Base-by-base conservation (phyloP, 176 grass and related monocot species). In the Triticum timopheevii region DNA sequence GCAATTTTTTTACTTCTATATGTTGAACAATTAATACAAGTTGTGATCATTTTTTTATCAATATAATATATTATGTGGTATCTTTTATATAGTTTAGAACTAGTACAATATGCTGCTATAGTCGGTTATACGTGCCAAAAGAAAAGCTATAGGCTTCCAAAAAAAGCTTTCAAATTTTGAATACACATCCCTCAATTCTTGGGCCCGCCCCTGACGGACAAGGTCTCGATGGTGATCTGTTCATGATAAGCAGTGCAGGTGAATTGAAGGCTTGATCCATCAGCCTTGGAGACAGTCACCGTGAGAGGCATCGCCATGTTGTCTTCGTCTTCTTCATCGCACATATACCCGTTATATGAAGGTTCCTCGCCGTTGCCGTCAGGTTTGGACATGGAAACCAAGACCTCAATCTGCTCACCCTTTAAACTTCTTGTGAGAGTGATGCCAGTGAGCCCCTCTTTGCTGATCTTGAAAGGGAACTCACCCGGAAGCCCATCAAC, bases 391-490 rank as follows among this genome's bases (percentile, higher is more conserved):
- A 98, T 95, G 31, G 90, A 88, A 86, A 93, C 95, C 0, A 92
- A 7, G n/a, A 95, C 85, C 71, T 95, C 73, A 15, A 98, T 89
- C 12, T 83, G 49, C 93, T 98, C 93, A 62, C 80, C 83, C 12
- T 95, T 85, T 30, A 87, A 98, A 33, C 40, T 87, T 82, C 95
- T 93, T 67, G 10, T 93, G 7, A 98, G 89, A 7, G 71, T 91
- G 16, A 98, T 44, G 17, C 62, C 62, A 70, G 65, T 90, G 17
- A 73, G 83, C 28, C 91, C 93, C 62, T 90, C 73, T 59, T 98
- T 89, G 8, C 27, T 35, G 64, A 98, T 92, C 73, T 93, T 76
- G 63, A 98, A 98, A 71, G 93, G 95, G 73, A 98, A 95, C 6
- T 87, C 76, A 3, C 78, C 77, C 10, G 95, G 95, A 67, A 90